phyloP scores from a whole-genome alignment of 495 filamentous ascomycete genomes.

The Jackrogersella minutella region DNA sequence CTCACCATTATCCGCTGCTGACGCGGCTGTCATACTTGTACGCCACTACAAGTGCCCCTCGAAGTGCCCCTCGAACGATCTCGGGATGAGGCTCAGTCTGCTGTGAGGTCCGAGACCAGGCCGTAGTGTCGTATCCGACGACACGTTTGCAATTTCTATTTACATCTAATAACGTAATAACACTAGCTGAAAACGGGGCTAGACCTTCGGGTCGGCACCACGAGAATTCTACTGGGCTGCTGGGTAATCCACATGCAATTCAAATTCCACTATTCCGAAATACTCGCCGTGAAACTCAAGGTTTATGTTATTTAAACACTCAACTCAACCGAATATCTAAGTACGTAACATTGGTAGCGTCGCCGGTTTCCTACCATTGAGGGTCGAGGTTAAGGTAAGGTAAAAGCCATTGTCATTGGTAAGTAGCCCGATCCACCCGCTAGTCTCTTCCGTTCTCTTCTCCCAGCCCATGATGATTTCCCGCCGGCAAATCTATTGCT shows the following conservation, averaged over 20 bases:
- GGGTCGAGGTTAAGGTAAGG: conserved; percentile 16
- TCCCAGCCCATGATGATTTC: conserved; percentile 25
- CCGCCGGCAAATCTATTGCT: conserved; percentile 32
- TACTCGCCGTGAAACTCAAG: conserved; percentile 11
- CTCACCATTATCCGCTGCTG: conserved; percentile 22
- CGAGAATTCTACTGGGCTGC: conserved; percentile 3
- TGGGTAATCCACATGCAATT: conserved; percentile 12
- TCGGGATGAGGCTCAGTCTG: conserved; percentile 37
- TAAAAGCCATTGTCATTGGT: conserved; percentile 22
- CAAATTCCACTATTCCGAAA: conserved; percentile 6
- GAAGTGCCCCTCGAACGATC: conserved; percentile 8
- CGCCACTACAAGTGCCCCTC: conserved; percentile 18
- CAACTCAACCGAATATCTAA: conserved; percentile 16
- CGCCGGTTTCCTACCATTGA: neutral
- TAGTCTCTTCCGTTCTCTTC: conserved; percentile 10
- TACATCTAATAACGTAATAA: conserved; percentile 32
- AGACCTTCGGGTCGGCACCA: conserved; percentile 6
- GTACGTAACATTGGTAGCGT: conserved; percentile 12
- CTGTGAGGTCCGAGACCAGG: conserved; percentile 19
- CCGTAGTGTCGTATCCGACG: conserved; percentile 33
- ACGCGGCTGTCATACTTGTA: conserved; percentile 34
- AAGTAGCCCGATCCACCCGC: conserved; percentile 25
- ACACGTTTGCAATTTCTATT: conserved; percentile 27
- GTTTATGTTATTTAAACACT: conserved; percentile 6
- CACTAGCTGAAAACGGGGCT: conserved; percentile 17